Conservation (phyloP, 2,329 filamentous ascomycete species). For the Byssothecium circinans region DNA sequence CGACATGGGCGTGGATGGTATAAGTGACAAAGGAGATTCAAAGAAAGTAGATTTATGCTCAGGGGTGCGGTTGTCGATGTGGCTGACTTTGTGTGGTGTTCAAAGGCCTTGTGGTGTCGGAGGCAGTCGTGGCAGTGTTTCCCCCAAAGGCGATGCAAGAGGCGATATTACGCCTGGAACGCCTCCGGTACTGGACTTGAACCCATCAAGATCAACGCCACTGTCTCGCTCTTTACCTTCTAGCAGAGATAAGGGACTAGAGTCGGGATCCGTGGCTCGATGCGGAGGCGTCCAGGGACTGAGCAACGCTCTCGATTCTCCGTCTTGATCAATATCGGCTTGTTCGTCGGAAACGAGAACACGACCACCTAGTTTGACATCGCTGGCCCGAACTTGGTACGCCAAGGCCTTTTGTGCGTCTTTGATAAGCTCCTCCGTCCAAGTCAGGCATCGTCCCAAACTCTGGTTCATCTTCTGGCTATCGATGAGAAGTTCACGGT, state of each 20-base stretch:
- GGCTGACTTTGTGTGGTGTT: conserved; percentile 17
- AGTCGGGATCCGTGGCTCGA: conserved; percentile 20
- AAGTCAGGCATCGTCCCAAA: conserved; percentile 82
- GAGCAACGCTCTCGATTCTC: conserved; percentile 33
- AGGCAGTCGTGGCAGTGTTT: conserved; percentile 27
- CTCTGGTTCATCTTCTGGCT: conserved; percentile 96
- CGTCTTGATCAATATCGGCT: conserved; percentile 24
- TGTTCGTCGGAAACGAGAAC: conserved; percentile 73
- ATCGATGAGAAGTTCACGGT: conserved; percentile 84
- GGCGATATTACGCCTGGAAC: conserved; percentile 20
- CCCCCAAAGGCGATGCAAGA: conserved; percentile 33
- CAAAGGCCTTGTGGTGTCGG: conserved; percentile 19
- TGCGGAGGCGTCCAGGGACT: conserved; percentile 42
- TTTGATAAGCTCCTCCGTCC: conserved; percentile 87
- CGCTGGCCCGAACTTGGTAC: conserved; percentile 76
- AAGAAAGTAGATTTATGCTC: conserved; percentile 11
- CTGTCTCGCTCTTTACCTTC: conserved; percentile 41
- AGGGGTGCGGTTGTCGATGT: neutral
- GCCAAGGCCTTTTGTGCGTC: conserved; percentile 86
- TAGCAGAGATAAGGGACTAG: conserved; percentile 9
- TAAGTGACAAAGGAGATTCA: conserved; percentile 12
- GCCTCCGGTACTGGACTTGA: conserved; percentile 21
- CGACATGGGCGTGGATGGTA: conserved; percentile 11
- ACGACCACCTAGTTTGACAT: conserved; percentile 79
- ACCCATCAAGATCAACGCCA: conserved; percentile 38